Evolutionary conservation across 805 yeast species (phyloP).

Genomic region (Pichia nanzhaoensis): DNA sequence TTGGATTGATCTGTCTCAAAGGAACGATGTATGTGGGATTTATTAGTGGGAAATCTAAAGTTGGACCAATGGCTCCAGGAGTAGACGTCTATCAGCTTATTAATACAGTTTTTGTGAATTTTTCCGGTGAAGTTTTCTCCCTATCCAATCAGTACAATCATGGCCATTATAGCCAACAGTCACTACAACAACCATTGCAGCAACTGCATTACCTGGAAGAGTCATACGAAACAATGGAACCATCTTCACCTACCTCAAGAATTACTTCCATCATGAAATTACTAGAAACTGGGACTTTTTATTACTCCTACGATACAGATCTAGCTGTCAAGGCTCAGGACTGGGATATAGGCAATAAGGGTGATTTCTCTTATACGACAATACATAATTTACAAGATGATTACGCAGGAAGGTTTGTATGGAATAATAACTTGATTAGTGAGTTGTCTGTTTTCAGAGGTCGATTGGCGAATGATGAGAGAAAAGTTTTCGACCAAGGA

Average conservation of each 20-base stretch:
- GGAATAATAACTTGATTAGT: conserved; percentile 44
- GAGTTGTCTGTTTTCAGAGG: conserved; percentile 42
- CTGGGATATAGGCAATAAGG: conserved; percentile 28
- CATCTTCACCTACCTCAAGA: conserved; percentile 18
- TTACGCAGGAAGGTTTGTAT: conserved; percentile 41
- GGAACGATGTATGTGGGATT: conserved; percentile 51
- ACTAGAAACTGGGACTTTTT: conserved; percentile 41
- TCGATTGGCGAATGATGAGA: conserved; percentile 36
- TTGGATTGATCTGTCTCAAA: conserved; percentile 55
- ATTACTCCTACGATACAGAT: conserved; percentile 42
- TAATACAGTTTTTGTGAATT: conserved; percentile 60
- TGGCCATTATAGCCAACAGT: neutral
- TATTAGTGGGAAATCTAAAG: conserved; percentile 45
- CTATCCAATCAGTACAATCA: conserved; percentile 1
- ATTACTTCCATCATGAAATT: conserved; percentile 32
- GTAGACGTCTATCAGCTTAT: conserved; percentile 48
- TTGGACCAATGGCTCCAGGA: conserved; percentile 48
- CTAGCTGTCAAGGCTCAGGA: conserved; percentile 40
- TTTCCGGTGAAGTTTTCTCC: conserved; percentile 39
- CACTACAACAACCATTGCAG: neutral
- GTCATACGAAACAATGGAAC: conserved; percentile 6
- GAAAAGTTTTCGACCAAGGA: conserved; percentile 36
- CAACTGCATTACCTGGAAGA: conserved; percentile 7
- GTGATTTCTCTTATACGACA: conserved; percentile 9
- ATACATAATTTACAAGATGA: conserved; percentile 27